phyloP scores from a whole-genome alignment of 2,329 filamentous ascomycete genomes.

The Aspergillus fumigatus region DNA sequence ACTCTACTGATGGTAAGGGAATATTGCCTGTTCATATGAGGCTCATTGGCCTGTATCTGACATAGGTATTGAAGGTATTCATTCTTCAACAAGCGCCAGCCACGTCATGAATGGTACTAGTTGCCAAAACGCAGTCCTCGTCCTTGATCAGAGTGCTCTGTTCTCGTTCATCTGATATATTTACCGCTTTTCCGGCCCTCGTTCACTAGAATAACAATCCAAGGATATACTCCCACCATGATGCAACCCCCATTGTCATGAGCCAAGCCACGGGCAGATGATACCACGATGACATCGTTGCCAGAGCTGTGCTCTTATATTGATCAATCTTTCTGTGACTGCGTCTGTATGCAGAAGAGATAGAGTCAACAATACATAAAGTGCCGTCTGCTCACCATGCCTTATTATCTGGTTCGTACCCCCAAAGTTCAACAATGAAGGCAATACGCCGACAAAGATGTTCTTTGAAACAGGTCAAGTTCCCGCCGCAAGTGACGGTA shows the following conservation, averaged over 20 bases:
- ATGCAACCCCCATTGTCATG: neutral
- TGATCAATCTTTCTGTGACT: slow-evolving; percentile 30
- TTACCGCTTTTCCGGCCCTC: neutral
- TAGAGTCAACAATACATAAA: neutral
- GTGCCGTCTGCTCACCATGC: neutral
- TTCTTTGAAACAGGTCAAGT: neutral
- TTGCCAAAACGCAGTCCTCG: slow-evolving; percentile 17
- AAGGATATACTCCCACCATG: neutral
- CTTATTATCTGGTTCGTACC: neutral
- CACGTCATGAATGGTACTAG: slow-evolving; percentile 41
- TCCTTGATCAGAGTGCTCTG: neutral
- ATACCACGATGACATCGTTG: neutral
- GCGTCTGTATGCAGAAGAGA: slow-evolving; percentile 50
- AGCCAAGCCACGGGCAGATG: neutral
- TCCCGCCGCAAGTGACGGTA: neutral
- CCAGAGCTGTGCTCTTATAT: neutral
- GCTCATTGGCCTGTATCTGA: neutral
- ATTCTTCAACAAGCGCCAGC: slow-evolving; percentile 34
- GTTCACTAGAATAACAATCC: neutral
- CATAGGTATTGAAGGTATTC: slow-evolving; percentile 23
- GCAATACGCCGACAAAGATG: neutral
- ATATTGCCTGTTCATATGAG: neutral
- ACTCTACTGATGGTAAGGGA: neutral
- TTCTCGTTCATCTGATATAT: neutral
- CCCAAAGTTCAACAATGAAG: neutral